Evolutionary conservation across 192 early-diverging fungal genomes (phyloP), one percentile per base, ranked within the genome.

Genomic region (Backusella australiensis): DNA sequence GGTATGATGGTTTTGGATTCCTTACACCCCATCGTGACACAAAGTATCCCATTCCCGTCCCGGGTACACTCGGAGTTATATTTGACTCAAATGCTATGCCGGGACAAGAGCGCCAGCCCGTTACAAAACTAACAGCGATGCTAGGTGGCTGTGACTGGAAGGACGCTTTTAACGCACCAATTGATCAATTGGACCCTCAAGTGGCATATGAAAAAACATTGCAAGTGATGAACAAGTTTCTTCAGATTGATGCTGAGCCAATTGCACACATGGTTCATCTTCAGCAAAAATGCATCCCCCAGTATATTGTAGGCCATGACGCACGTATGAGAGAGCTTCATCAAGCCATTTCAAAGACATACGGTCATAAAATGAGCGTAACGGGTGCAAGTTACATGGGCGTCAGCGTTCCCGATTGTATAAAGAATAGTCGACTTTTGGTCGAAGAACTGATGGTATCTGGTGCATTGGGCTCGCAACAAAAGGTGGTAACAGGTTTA

Each of bases 301-400:
- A 97, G 68, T 97, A 97, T 73, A 75, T 84, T 4, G 93, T 97
- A 6, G 96, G 95, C 0, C 96, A 98, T 77, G 70, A 88, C n/a
- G 85, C 89, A 46, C 81, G 90, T 34, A 81, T 98, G 72, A 74
- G 84, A 32, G 76, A 80, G 9, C 81, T 98, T 79, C 92, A 94
- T 75, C 75, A 86, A 34, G 78, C 82, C 42, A 78, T 94, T 4
- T 73, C 82, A 34, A 52, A 77, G 17, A 77, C 72, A 6, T 90
- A 87, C 29, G 83, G 80, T 5, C 90, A 90, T 23, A 76, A 81
- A n/a, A 77, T 96, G 77, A 92, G 91, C 42, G 89, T 96, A 7
- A 88, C 90, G 5, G 96, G 96, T 2, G 90, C 92, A 12, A 92
- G 92, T n/a, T 97, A 93, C 69, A 84, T 90, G 46, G 97, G 97